Percentiles rank a stretch among this genome's conserved stretches.
Conservation (phyloP, 208 protist species). For the Acanthamoeba triangularis region DNA sequence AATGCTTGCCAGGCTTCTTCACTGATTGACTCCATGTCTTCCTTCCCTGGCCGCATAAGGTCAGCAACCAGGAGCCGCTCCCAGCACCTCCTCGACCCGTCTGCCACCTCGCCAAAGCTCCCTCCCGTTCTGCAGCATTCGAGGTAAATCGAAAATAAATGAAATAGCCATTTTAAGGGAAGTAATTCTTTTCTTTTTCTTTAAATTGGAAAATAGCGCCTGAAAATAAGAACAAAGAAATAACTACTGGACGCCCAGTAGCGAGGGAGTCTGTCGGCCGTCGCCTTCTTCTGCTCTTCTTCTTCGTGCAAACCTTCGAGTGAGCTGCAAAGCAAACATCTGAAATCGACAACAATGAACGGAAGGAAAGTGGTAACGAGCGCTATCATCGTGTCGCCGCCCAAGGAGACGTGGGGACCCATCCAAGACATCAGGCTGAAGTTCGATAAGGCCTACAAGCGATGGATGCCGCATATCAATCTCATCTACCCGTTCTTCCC, state of each 20-base stretch:
- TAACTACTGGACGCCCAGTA: background rate
- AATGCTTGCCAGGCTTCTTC: too few relatives aligned
- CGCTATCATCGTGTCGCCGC: constrained; percentile 69
- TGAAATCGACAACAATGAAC: background rate
- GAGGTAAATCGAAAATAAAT: too few relatives aligned
- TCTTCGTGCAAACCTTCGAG: too few relatives aligned
- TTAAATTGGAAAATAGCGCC: background rate
- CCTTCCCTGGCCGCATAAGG: too few relatives aligned
- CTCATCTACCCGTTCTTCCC: constrained; percentile 73
- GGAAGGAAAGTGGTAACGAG: constrained; percentile 50
- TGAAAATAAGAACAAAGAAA: background rate
- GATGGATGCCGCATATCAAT: constrained; percentile 77
- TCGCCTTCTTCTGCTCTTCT: background rate
- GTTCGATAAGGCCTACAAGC: constrained; percentile 69
- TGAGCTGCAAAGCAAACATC: background rate
- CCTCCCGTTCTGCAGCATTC: too few relatives aligned
- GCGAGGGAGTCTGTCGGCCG: too few relatives aligned
- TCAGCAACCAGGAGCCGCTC: too few relatives aligned
- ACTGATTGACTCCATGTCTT: too few relatives aligned
- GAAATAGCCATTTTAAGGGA: background rate
- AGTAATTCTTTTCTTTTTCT: background rate
- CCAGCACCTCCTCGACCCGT: too few relatives aligned
- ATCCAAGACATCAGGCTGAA: constrained; percentile 72
- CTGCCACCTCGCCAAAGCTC: too few relatives aligned
- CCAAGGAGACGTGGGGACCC: constrained; percentile 47